phyloP scores from a whole-genome alignment of 108 stramenopile genomes.

The Nitzschia sp. region DNA sequence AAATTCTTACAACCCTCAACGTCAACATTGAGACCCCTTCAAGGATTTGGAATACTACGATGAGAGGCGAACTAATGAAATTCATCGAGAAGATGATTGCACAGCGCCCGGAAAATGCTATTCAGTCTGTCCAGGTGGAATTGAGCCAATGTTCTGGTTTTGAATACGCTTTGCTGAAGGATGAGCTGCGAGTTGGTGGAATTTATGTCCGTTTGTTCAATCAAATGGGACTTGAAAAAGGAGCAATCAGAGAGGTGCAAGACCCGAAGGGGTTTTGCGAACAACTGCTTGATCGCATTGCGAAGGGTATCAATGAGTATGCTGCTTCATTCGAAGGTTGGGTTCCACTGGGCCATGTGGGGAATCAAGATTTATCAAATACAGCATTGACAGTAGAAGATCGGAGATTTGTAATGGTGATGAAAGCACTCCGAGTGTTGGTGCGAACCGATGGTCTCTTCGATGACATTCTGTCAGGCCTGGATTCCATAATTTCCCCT shows the following conservation, averaged over 20 bases:
- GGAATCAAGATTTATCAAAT: background rate
- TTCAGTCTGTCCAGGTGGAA: conserved; percentile 40
- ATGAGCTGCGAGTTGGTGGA: conserved; percentile 64
- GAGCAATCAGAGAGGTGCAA: conserved; percentile 47
- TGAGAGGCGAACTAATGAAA: conserved; percentile 61
- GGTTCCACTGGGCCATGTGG: background rate
- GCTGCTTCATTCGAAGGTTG: conserved; percentile 27
- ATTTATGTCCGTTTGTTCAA: conserved; percentile 76
- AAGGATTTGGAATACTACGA: conserved; percentile 69
- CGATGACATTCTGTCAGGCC: conserved; percentile 50
- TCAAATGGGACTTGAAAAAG: conserved; percentile 42
- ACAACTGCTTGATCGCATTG: conserved; percentile 45
- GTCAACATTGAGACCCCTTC: conserved; percentile 59
- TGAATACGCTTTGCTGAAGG: conserved; percentile 39
- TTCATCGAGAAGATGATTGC: conserved; percentile 43
- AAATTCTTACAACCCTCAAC: conserved; percentile 60
- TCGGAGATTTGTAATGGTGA: conserved; percentile 41
- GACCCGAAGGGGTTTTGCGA: conserved; percentile 45
- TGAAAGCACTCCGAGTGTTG: conserved; percentile 41
- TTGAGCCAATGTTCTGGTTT: conserved; percentile 33
- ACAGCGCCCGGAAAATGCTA: conserved; percentile 27
- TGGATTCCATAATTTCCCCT: conserved; percentile 14
- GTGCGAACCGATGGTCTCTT: conserved; percentile 47
- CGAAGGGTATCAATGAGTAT: conserved; percentile 31
- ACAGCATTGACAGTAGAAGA: conserved; percentile 22